Conservation (phyloP, 2,329 filamentous ascomycete species). For the Cladosporium colombiae region DNA sequence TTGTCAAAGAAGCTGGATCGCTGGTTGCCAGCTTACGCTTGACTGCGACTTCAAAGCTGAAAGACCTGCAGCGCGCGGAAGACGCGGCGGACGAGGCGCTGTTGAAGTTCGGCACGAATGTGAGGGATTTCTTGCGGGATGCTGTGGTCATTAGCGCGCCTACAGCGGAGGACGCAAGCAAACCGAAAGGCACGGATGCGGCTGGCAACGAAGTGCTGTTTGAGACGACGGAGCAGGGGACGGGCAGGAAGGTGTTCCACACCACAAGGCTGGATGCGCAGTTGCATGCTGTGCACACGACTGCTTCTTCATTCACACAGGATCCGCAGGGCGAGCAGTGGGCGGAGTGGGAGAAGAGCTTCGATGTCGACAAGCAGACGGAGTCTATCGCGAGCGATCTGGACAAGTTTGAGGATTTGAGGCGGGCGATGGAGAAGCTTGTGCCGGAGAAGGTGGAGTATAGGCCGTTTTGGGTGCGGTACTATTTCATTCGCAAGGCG, state of each 20-base stretch:
- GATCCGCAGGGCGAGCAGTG: slow-evolving; percentile 76
- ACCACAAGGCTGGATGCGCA: slow-evolving; percentile 93
- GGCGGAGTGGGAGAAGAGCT: slow-evolving; percentile 69
- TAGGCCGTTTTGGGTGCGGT: slow-evolving; percentile 85
- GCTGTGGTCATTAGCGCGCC: slow-evolving; percentile 86
- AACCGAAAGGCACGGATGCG: slow-evolving; percentile 37
- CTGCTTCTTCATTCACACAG: slow-evolving; percentile 75
- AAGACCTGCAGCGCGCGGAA: slow-evolving; percentile 87
- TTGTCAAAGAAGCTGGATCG: slow-evolving; percentile 58
- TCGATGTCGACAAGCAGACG: slow-evolving; percentile 82
- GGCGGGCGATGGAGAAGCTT: slow-evolving; percentile 87
- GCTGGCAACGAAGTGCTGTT: slow-evolving; percentile 68
- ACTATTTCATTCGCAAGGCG: slow-evolving; percentile 91
- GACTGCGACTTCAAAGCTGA: slow-evolving; percentile 58
- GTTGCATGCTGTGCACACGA: slow-evolving; percentile 90
- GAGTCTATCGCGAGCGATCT: slow-evolving; percentile 78
- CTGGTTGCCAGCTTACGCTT: slow-evolving; percentile 70
- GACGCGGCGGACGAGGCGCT: slow-evolving; percentile 96
- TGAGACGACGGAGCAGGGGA: slow-evolving; percentile 84
- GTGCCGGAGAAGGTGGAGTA: slow-evolving; percentile 95
- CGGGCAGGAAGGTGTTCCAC: slow-evolving; percentile 90
- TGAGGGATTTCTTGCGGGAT: slow-evolving; percentile 85
- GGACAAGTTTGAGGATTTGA: slow-evolving; percentile 81
- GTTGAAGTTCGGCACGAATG: slow-evolving; percentile 84
- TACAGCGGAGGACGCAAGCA: slow-evolving; percentile 45